These are phyloP conservation scores for Leishmania tropica DNA, from an alignment of 208 protist species.

Conservation along the genomic window DNA sequence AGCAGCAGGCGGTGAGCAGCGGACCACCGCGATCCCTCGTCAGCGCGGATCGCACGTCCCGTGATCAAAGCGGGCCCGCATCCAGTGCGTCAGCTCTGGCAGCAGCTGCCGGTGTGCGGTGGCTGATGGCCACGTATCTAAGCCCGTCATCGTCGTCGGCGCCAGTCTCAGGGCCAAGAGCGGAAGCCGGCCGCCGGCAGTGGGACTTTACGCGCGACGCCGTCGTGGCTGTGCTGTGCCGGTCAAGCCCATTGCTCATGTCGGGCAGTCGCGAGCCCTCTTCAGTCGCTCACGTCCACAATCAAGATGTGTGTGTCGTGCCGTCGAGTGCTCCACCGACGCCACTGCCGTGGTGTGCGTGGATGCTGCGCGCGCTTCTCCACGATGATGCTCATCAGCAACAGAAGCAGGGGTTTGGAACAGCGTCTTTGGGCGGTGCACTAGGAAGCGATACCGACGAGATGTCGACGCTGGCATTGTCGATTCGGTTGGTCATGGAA, in stretches of 20 bases:
- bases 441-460: neutral
- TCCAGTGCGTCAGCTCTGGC: conserved; percentile 1
- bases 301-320: neutral
- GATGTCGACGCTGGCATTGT: conserved; percentile 3
- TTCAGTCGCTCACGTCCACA: neutral
- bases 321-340: neutral
- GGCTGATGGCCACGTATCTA: conserved; percentile 5
- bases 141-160: neutral
- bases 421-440: neutral
- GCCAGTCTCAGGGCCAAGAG: neutral
- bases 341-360: conserved; percentile 23
- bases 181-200: neutral
- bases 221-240: conserved; percentile 4
- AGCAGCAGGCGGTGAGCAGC: neutral
- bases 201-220: neutral
- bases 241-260: neutral
- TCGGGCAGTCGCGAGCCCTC: neutral
- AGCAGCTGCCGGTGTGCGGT: conserved; percentile 4
- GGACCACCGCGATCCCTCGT: neutral
- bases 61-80: neutral
- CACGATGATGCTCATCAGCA: neutral
- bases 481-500: conserved; percentile 8
- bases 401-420: neutral
- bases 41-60: neutral
- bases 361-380: conserved; percentile 26